A percentile compares a stretch with the other conserved stretches of the same genome.
These are phyloP conservation scores for Cyclotella atomus DNA, from an alignment of 108 stramenopile species.

Conservation along the genomic window DNA sequence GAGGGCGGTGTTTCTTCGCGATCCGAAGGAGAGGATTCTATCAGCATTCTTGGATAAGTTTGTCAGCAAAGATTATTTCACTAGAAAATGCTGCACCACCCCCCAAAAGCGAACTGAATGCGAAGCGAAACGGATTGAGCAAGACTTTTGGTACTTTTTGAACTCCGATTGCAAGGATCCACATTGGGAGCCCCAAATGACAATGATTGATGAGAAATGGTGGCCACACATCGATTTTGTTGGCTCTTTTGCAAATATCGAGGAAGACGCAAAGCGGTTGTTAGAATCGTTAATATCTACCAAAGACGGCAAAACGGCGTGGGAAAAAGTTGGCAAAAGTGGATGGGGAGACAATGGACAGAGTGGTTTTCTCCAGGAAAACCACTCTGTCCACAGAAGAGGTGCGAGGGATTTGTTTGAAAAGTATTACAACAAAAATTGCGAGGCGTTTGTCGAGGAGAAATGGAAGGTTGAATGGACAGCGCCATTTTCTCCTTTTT, in stretches of 20 bases:
- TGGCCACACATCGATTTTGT: slow-evolving; percentile 56
- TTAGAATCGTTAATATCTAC: slow-evolving; percentile 26
- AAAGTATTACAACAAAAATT: neutral
- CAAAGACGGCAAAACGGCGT: slow-evolving; percentile 13
- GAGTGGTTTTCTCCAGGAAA: neutral
- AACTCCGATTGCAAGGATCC: slow-evolving; percentile 33
- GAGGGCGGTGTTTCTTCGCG: neutral
- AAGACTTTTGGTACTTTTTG: slow-evolving; percentile 28
- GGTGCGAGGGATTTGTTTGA: neutral
- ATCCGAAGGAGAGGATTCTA: slow-evolving; percentile 1
- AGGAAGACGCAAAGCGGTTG: slow-evolving; percentile 39
- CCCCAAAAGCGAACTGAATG: neutral
- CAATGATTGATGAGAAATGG: slow-evolving; percentile 46
- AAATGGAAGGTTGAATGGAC: neutral
- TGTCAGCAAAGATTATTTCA: neutral
- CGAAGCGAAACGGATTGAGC: neutral
- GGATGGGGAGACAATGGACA: slow-evolving; percentile 47
- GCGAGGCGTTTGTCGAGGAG: neutral
- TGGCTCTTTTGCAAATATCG: slow-evolving; percentile 41
- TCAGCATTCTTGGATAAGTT: neutral
- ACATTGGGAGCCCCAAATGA: slow-evolving; percentile 54
- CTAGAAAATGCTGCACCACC: neutral
- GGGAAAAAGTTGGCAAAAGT: slow-evolving; percentile 44
- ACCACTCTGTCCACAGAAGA: neutral
- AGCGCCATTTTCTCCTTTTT: neutral